Conservation (phyloP, 164 flowering plant genomes). For the Stephania yunnanensis region DNA sequence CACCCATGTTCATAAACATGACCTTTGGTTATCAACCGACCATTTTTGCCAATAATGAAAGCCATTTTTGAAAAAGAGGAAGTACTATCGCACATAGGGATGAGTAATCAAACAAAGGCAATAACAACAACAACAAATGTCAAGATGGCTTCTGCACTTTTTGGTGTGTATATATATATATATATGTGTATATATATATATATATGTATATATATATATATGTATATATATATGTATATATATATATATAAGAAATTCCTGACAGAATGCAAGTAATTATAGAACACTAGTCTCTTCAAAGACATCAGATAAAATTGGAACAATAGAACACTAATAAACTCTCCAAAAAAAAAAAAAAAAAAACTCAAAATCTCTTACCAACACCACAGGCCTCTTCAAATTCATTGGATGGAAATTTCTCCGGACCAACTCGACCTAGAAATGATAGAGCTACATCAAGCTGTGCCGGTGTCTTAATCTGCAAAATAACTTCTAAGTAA, state of each 20-base stretch:
- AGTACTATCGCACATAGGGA: neutral
- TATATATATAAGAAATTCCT: neutral
- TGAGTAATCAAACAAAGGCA: neutral
- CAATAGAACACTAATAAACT: neutral
- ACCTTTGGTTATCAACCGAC: too few species aligned
- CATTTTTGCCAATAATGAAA: neutral
- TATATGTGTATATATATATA: too few species aligned
- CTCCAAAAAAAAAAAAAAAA: neutral
- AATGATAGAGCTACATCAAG: slow-evolving; percentile 77
- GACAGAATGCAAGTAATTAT: neutral
- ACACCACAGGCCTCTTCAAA: slow-evolving; percentile 96
- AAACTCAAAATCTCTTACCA: slow-evolving; percentile 43
- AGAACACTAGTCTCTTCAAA: neutral
- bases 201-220: too few species aligned
- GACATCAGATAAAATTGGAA: neutral
- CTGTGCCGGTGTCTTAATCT: slow-evolving; percentile 90
- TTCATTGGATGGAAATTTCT: slow-evolving; percentile 40
- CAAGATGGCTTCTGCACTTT: neutral
- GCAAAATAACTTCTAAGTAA: slow-evolving; percentile 12
- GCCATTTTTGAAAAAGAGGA: neutral
- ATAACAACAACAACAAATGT: neutral
- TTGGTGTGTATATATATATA: neutral
- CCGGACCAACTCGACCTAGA: slow-evolving; percentile 43
- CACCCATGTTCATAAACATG: too few species aligned
- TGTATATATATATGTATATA: too few species aligned